Conservation (phyloP, 2,329 filamentous ascomycete genomes). For the Periconia digitata region DNA sequence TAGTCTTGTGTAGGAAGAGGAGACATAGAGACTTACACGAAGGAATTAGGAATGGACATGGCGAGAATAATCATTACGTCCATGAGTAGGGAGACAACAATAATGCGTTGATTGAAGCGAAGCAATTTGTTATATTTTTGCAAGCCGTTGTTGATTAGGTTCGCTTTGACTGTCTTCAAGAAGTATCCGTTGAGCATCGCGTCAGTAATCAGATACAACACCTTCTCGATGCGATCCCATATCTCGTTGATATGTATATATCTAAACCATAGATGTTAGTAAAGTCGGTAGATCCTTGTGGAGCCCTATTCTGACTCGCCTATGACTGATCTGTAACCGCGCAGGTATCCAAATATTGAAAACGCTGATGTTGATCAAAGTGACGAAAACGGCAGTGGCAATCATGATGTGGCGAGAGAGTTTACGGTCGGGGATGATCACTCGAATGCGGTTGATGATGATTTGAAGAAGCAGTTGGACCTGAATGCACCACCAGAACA, state of each 20-base stretch:
- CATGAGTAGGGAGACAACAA: conserved; percentile 54
- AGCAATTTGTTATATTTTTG: conserved; percentile 55
- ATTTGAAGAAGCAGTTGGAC: conserved; percentile 44
- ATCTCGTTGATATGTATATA: conserved; percentile 41
- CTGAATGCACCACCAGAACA: conserved; percentile 43
- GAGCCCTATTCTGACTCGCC: conserved; percentile 22
- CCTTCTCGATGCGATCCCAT: conserved; percentile 44
- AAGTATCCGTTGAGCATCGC: conserved; percentile 44
- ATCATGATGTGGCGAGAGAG: conserved; percentile 40
- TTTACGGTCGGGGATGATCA: conserved; percentile 37
- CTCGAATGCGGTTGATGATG: conserved; percentile 44
- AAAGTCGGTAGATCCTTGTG: no score
- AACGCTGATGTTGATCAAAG: conserved; percentile 40
- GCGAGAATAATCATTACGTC: conserved; percentile 52
- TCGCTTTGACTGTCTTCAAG: conserved; percentile 47
- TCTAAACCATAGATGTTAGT: conserved; percentile 9
- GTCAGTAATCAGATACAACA: conserved; percentile 41
- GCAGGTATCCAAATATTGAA: conserved; percentile 47
- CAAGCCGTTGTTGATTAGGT: conserved; percentile 52
- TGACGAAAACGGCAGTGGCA: conserved; percentile 39
- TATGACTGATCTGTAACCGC: conserved; percentile 32
- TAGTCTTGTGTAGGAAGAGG: not conserved
- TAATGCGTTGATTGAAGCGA: conserved; percentile 54
- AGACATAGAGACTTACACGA: conserved; percentile 39
- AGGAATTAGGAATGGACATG: conserved; percentile 51